phyloP scores from a whole-genome alignment of 1,284 basidiomycete genomes.

The Fereydounia khargensis region DNA sequence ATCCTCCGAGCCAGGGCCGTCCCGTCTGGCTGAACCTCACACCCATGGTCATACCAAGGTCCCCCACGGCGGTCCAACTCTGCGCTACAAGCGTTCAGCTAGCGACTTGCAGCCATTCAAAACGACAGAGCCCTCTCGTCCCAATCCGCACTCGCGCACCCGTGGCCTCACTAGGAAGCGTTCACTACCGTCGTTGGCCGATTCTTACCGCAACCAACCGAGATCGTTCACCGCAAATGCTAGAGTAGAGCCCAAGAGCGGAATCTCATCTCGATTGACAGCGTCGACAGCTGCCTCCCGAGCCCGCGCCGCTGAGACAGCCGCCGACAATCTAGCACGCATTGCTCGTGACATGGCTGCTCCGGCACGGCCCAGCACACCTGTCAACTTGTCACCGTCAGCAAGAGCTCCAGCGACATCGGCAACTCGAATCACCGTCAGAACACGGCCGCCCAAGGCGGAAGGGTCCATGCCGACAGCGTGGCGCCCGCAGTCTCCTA shows the following conservation, averaged over 20 bases:
- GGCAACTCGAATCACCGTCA: slow-evolving; percentile 16
- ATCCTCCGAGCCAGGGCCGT: background rate
- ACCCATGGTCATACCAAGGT: background rate
- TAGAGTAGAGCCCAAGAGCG: too few relatives aligned
- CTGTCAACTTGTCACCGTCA: slow-evolving; percentile 8
- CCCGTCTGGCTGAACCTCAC: too few relatives aligned
- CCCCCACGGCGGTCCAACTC: slow-evolving; percentile 1
- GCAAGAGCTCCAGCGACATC: too few relatives aligned
- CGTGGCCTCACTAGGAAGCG: slow-evolving; percentile 19
- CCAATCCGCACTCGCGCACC: slow-evolving; percentile 2
- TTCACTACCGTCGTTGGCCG: slow-evolving; percentile 12
- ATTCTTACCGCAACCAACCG: background rate
- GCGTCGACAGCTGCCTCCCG: slow-evolving; percentile 36
- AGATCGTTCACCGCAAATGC: too few relatives aligned
- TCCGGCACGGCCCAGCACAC: slow-evolving; percentile 27
- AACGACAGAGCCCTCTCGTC: background rate
- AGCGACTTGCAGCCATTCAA: slow-evolving; percentile 21
- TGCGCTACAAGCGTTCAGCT: slow-evolving; percentile 24
- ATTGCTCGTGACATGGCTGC: slow-evolving; percentile 10
- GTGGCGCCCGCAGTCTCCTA: too few relatives aligned
- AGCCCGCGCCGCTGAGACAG: slow-evolving; percentile 37
- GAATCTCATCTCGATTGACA: slow-evolving; percentile 17
- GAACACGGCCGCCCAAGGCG: too few relatives aligned
- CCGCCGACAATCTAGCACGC: slow-evolving; percentile 18
- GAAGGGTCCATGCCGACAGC: too few relatives aligned